phyloP scores from a whole-genome alignment of 2,329 filamentous ascomycete species.

The Monilinia laxa region DNA sequence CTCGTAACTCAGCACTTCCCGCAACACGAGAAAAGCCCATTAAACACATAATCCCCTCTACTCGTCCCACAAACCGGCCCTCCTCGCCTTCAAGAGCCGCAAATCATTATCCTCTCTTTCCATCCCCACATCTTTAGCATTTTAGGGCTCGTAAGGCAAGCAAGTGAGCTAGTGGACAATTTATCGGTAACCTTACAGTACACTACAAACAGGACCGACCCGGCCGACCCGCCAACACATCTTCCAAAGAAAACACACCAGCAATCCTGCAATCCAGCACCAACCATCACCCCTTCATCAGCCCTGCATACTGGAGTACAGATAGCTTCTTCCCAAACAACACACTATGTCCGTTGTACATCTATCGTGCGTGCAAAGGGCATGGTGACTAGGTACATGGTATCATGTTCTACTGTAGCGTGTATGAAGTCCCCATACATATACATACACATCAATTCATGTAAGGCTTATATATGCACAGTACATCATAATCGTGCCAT shows the following conservation, averaged over 20 bases:
- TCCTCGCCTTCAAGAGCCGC: slow-evolving; percentile 8
- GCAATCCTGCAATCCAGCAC: slow-evolving; percentile 20
- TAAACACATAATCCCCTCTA: neutral
- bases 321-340: slow-evolving; percentile 2
- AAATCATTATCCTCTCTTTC: neutral
- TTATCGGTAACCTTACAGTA: slow-evolving; percentile 8
- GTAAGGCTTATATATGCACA: slow-evolving; percentile 4
- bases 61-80: slow-evolving; percentile 18
- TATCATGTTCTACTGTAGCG: slow-evolving; percentile 10
- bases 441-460: neutral
- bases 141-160: neutral
- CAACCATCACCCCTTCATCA: slow-evolving; percentile 20
- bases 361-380: slow-evolving; percentile 5
- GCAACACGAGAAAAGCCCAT: slow-evolving; percentile 12
- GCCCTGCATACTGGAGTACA: slow-evolving; percentile 19
- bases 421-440: slow-evolving; percentile 14
- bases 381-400: slow-evolving; percentile 12
- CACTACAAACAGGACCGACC: slow-evolving; percentile 17
- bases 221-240: slow-evolving; percentile 19
- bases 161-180: neutral
- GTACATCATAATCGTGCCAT: slow-evolving; percentile 17
- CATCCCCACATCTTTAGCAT: neutral
- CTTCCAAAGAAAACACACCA: neutral
- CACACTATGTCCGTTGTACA: neutral
- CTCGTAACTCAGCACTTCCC: neutral